Base-by-base conservation (phyloP, 306 rosid species). In the Castanospermum australe region DNA sequence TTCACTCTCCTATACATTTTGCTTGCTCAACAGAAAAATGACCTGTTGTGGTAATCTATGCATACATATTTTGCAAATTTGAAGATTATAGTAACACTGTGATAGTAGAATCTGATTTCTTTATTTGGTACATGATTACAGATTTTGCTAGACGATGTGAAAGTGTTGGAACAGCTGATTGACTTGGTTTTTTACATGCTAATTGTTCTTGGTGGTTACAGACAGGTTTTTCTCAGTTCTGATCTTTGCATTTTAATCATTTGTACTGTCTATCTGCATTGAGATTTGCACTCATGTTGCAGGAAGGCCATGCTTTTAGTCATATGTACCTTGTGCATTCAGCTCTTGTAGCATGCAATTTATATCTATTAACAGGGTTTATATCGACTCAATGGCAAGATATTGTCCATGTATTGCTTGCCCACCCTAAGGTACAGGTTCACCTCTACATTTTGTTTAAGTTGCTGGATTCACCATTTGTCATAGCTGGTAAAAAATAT, bases 341-440 rank as follows among this genome's bases (percentile, higher is more conserved):
- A 66, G 84, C 97, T 75, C 83, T 95, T 72, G 93, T 92, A 76
- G 85, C 95, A 8, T 85, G 97, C 90, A 88, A 73, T 80, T 87
- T 95, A 51, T 77, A 95, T 87, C 86, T 95, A 17, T 83, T 95
- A 61, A 88, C 86, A 3, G 98, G 87, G 69, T 88, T 89, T 80
- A 82, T 92, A 83, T 90, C 97, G 22, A 68, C 94, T 21, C 91
- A 92, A 78, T 95, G 99, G 96, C 92, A 81, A 76, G 99, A 95
- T 81, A 85, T 92, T 75, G 97, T 64, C 48, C 94, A 74, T 69
- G 97, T 89, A n/a, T 86, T 95, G 90, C 90, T 95, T 62, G 97
- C 87, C 1, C 99, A 95, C 77, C 97, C 99, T 54, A 92, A 91
- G 98, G 99, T 94, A 82, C 62, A 42, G 55, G 44, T 57, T 71